A percentile compares a stretch with the other conserved stretches of the same genome.
Conservation (phyloP, 192 early-diverging fungal species). For the Gamsiella multidivaricata region DNA sequence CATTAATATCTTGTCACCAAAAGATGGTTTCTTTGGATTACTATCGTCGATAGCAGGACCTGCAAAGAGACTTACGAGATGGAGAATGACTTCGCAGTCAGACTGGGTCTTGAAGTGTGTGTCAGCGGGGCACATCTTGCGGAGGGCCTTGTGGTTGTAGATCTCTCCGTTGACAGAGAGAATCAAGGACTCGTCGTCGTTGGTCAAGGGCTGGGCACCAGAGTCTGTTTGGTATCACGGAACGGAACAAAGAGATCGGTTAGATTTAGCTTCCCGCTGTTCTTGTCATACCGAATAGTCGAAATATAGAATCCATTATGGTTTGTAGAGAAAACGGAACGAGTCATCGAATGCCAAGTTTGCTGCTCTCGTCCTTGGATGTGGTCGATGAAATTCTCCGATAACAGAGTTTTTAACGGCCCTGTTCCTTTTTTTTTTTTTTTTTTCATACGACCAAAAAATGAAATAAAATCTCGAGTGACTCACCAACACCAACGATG, state of each 20-base stretch:
- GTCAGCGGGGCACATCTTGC: slow-evolving; percentile 76
- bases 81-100: slow-evolving; percentile 97
- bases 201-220: slow-evolving; percentile 96
- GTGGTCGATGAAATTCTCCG: slow-evolving; percentile 13
- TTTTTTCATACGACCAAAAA: neutral
- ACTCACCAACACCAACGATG: slow-evolving; percentile 96
- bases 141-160: slow-evolving; percentile 95
- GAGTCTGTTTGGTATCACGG: slow-evolving; percentile 66
- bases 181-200: slow-evolving; percentile 87
- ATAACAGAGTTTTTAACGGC: neutral
- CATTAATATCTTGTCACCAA: too few species aligned
- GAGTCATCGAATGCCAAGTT: too few species aligned
- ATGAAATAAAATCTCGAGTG: slow-evolving; percentile 5
- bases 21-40: neutral
- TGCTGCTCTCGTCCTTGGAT: neutral
- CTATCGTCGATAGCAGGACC: too few species aligned
- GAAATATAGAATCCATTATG: too few species aligned
- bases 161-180: slow-evolving; percentile 98
- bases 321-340: neutral
- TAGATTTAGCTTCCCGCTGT: too few species aligned
- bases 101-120: slow-evolving; percentile 94
- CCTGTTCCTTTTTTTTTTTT: neutral
- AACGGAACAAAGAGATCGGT: neutral
- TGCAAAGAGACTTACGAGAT: slow-evolving; percentile 70
- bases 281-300: too few species aligned